Evolutionary conservation across 805 yeast species (phyloP), one percentile per base, ranked within the genome.

Genomic region (Brettanomyces anomalus): DNA sequence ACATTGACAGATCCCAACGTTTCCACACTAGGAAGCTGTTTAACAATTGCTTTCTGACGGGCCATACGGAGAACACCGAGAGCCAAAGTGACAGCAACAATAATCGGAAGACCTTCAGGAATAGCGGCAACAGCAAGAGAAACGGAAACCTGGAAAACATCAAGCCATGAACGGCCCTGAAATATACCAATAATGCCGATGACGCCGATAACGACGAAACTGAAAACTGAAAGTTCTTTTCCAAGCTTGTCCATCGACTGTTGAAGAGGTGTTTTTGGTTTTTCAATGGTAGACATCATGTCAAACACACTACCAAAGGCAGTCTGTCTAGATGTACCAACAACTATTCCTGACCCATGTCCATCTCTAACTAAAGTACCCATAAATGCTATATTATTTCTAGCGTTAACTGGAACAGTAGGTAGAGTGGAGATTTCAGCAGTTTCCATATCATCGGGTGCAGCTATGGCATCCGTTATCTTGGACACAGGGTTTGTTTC

Each of bases 91-190:
- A 93, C 98, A 5, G 99, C 90, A 34, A 93, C 98, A 60, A 93
- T 93, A 55, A 93, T 93, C 0, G 99, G 98, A 51, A 93, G 74
- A 43, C 99, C 99, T 64, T 93, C 99, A 4, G 99, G 99, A 53
- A 93, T 93, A 3, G 98, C 98, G 40, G 99, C 99, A 16, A 93
- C 99, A 3, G 98, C 99, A 48, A 93, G 71, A 2, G 97, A 88
- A 8, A 93, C 99, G 1, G 96, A 86, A 45, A 93, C 88, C 62
- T 90, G 96, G 66, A 93, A 90, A 97, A 94, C 93, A 49, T 93
- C 97, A 45, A 93, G 72, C 96, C 97, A 89, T 8, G 85, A 74
- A 48, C 95, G 82, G 39, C 98, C 97, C 66, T 93, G 96, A 39
- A 86, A 45, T 17, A 93, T 72, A 45, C 98, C 99, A 51, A 93